Evolutionary conservation across 805 yeast species (phyloP).

Genomic region (Sugiyamaella marilandica): DNA sequence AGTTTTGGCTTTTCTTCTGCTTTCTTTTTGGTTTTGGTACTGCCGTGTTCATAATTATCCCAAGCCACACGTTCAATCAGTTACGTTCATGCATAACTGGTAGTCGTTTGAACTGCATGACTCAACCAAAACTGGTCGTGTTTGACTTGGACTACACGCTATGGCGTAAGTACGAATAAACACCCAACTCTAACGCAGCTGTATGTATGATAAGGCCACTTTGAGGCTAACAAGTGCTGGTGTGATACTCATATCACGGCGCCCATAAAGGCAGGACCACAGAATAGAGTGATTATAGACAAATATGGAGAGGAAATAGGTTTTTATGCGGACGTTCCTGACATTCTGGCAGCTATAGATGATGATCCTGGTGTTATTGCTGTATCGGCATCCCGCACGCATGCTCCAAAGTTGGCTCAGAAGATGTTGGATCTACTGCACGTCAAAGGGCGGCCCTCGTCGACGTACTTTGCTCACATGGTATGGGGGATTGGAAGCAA

Average conservation of each 20-base stretch:
- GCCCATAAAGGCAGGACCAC: slow-evolving; percentile 43
- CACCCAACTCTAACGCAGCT: slow-evolving; percentile 10
- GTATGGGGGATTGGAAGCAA: slow-evolving; percentile 43
- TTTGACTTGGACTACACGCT: slow-evolving; percentile 73
- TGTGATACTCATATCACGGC: slow-evolving; percentile 67
- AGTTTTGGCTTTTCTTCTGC: too few relatives aligned
- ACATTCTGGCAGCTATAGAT: slow-evolving; percentile 51
- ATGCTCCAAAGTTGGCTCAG: slow-evolving; percentile 70
- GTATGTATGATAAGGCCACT: slow-evolving; percentile 8
- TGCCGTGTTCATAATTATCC: too few relatives aligned
- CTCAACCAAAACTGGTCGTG: slow-evolving; percentile 51
- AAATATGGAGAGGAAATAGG: slow-evolving; percentile 49
- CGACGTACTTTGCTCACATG: slow-evolving; percentile 42
- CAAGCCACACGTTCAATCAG: too few relatives aligned
- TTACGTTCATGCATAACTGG: too few relatives aligned
- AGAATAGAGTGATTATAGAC: slow-evolving; percentile 44
- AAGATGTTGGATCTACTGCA: slow-evolving; percentile 51
- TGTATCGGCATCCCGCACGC: slow-evolving; percentile 70
- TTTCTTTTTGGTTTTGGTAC: too few relatives aligned
- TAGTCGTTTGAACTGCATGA: neutral
- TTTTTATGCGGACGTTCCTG: slow-evolving; percentile 65
- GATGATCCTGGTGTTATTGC: slow-evolving; percentile 44
- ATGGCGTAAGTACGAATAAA: slow-evolving; percentile 50
- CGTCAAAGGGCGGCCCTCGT: slow-evolving; percentile 51
- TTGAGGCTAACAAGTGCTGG: slow-evolving; percentile 45